These are phyloP conservation scores for Orbilia ellipsospora DNA, from an alignment of 2,329 filamentous ascomycete genomes.

Conservation along the genomic window DNA sequence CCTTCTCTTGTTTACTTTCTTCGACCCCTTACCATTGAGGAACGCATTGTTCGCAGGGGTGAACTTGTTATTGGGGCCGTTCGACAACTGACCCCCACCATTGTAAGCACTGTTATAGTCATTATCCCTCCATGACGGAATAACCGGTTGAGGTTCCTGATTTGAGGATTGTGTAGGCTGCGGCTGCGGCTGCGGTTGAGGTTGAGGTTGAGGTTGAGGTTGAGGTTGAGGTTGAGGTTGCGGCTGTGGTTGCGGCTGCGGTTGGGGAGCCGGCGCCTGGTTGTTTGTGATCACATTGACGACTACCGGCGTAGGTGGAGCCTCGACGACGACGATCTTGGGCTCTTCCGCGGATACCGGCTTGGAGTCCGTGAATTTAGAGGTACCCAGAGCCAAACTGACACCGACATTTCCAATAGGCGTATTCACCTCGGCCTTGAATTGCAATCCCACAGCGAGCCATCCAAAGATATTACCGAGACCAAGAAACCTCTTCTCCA, in stretches of 20 bases:
- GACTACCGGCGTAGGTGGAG: neutral
- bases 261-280: slow-evolving; percentile 13
- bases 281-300: slow-evolving; percentile 9
- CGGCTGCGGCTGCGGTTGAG: neutral
- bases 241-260: neutral
- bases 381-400: slow-evolving; percentile 6
- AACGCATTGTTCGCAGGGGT: neutral
- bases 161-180: neutral
- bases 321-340: slow-evolving; percentile 4
- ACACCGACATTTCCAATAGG: slow-evolving; percentile 20
- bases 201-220: neutral
- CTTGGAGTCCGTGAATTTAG: neutral
- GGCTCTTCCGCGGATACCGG: slow-evolving; percentile 1
- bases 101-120: neutral
- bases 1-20: neutral
- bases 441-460: slow-evolving; percentile 2
- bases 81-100: no score
- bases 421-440: neutral
- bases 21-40: neutral
- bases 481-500: slow-evolving; percentile 31
- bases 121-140: neutral
- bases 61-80: no score
- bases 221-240: neutral
- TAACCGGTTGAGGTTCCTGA: neutral
- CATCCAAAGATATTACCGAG: slow-evolving; percentile 6